phyloP scores from a whole-genome alignment of 2,329 filamentous ascomycete species.

The Fusarium continuum region DNA sequence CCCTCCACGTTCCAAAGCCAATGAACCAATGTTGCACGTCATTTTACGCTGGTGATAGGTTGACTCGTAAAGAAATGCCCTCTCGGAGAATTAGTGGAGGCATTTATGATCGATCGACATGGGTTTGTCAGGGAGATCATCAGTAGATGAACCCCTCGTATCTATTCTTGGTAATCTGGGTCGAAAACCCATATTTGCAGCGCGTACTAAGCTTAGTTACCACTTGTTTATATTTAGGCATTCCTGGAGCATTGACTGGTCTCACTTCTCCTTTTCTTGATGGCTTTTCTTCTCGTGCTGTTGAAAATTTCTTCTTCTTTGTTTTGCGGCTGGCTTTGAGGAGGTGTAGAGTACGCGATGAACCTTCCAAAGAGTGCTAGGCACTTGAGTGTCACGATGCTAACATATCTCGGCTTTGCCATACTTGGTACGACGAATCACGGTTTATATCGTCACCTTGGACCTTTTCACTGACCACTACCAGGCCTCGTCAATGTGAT shows the following conservation, averaged over 20 bases:
- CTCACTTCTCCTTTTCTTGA: neutral
- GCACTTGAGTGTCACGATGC: constrained; percentile 21
- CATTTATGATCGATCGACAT: neutral
- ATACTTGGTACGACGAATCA: constrained; percentile 38
- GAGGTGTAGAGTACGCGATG: constrained; percentile 1
- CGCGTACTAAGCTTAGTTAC: neutral
- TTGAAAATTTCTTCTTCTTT: neutral
- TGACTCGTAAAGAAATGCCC: constrained; percentile 7
- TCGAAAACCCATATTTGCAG: neutral
- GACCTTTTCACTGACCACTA: constrained; percentile 1
- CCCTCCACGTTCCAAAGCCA: neutral
- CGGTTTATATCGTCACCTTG: neutral
- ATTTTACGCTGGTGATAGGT: constrained; percentile 1
- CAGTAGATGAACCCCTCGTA: neutral
- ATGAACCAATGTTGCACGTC: constrained; percentile 6
- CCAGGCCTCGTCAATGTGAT: constrained; percentile 46
- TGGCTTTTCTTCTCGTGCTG: neutral
- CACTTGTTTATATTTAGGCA: neutral
- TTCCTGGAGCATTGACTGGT: neutral
- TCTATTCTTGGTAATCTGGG: neutral
- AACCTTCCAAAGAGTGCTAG: neutral
- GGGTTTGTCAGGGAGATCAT: neutral
- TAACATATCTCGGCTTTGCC: constrained; percentile 41
- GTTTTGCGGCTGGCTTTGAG: neutral
- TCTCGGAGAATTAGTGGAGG: neutral